Conservation (phyloP, 2,329 filamentous ascomycete species). For the Magnaporthiopsis rhizophila region DNA sequence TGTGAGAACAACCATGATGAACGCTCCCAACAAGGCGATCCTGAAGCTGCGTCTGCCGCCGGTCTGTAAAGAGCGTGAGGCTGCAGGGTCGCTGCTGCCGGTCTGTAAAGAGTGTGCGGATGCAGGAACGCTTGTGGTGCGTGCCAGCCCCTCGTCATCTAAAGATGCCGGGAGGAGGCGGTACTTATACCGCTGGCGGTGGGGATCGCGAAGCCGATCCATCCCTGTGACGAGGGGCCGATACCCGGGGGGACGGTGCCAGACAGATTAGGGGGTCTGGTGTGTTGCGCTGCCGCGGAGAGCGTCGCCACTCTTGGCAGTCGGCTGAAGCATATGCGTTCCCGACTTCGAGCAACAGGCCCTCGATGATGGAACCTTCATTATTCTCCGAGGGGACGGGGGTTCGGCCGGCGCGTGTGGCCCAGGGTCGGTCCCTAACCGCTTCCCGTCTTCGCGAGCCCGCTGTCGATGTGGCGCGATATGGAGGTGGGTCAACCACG, state of each 20-base stretch:
- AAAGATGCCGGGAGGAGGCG: neutral
- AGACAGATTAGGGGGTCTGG: neutral
- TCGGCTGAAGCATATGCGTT: neutral
- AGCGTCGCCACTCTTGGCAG: neutral
- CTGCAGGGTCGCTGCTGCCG: neutral
- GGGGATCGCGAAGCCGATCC: neutral
- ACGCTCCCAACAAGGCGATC: neutral
- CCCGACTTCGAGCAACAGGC: too few species aligned
- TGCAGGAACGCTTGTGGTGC: neutral
- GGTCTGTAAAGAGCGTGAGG: too few species aligned
- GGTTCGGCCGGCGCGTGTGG: too few species aligned
- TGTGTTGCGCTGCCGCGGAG: neutral
- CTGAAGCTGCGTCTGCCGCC: neutral
- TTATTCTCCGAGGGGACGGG: neutral
- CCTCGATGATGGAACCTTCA: neutral
- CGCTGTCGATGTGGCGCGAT: neutral
- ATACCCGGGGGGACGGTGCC: neutral
- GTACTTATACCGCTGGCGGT: constrained; percentile 5
- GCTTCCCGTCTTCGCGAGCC: neutral
- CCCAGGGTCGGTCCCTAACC: neutral
- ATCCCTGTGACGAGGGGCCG: neutral
- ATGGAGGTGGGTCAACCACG: neutral
- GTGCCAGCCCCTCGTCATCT: neutral
- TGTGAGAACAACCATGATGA: neutral
- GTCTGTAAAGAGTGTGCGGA: too few species aligned